Evolutionary conservation across 164 flowering plant species (phyloP).

Genomic region (Piper betle): DNA sequence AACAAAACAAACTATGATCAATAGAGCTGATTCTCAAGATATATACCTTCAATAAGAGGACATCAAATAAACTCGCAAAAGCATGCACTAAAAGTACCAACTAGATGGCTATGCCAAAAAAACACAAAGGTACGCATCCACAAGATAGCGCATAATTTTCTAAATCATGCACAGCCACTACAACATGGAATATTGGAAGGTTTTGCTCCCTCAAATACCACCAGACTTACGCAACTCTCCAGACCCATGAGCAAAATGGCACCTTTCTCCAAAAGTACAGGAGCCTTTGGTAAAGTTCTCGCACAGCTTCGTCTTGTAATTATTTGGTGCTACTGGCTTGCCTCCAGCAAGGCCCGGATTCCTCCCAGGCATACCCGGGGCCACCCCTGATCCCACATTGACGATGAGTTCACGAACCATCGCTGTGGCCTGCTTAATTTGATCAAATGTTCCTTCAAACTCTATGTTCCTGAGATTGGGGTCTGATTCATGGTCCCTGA

Average conservation of each 20-base stretch:
- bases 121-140: too few species aligned
- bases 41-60: too few species aligned
- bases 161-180: too few species aligned
- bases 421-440: constrained; percentile 68
- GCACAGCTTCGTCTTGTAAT: constrained; percentile 63
- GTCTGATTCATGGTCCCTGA: constrained; percentile 74
- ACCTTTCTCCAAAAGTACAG: constrained; percentile 69
- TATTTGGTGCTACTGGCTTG: constrained; percentile 15
- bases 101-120: too few species aligned
- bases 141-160: too few species aligned
- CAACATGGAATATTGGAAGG: too few species aligned
- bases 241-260: constrained; percentile 82
- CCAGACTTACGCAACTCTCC: constrained; percentile 43
- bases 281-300: constrained; percentile 64
- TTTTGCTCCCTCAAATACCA: too few species aligned
- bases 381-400: constrained; percentile 22
- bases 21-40: too few species aligned
- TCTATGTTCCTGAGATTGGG: constrained; percentile 75
- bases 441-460: constrained; percentile 88
- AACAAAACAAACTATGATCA: too few species aligned
- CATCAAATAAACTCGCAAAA: too few species aligned
- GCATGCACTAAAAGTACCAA: too few species aligned
- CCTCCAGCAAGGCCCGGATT: constrained; percentile 3
- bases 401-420: constrained; percentile 73
- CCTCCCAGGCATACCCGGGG: constrained; percentile 8